Evolutionary conservation across 345 rosid species (phyloP), one percentile per base, ranked within the genome.

Genomic region (Boechera retrofracta): DNA sequence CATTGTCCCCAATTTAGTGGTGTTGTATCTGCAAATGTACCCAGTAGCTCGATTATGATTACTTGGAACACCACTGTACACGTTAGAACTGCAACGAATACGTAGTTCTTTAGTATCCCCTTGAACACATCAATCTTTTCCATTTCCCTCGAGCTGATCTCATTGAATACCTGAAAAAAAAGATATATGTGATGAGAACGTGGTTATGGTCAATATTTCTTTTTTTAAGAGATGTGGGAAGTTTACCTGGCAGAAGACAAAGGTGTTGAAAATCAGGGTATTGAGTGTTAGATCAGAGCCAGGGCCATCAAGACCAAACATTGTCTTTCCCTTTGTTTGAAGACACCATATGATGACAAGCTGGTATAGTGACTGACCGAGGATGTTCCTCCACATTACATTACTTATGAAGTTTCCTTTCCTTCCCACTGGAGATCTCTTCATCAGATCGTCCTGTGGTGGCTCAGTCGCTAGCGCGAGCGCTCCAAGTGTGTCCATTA

Each of bases 331-430:
- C 45, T 80, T 82, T 28, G 90, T 86, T 71, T 88, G 89, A 57
- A 91, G 88, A 72, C 79, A 83, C 90, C 90, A 86, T 75, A 94
- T 64, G 71, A 90, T 65, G 53, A 84, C 72, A 57, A 94, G 85
- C 85, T 94, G 97, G 83, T 90, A 92, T 8, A 90, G 16, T 32
- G 98, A 90, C 83, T 94, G 97, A 49, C 98, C 97, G 67, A 90
- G 75, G 62, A 94, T 90, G 76, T 92, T 94, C 83, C 98, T 90
- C 97, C 98, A 94, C 97, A 94, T 94, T 29, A 94, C 87, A 72
- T 92, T 92, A 47, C 85, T 90, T 79, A 92, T 88, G 83, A 94
- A 92, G 83, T 88, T 94, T 63, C 97, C 87, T 71, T 85, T 84
- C 81, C 91, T 82, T 59, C 94, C 97, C 53, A 86, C 93, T 3